A percentile compares a stretch with the other conserved stretches of the same genome.
These are phyloP conservation scores for Dictyostelium brefeldianum DNA, from an alignment of 78 protist species.

Conservation along the genomic window DNA sequence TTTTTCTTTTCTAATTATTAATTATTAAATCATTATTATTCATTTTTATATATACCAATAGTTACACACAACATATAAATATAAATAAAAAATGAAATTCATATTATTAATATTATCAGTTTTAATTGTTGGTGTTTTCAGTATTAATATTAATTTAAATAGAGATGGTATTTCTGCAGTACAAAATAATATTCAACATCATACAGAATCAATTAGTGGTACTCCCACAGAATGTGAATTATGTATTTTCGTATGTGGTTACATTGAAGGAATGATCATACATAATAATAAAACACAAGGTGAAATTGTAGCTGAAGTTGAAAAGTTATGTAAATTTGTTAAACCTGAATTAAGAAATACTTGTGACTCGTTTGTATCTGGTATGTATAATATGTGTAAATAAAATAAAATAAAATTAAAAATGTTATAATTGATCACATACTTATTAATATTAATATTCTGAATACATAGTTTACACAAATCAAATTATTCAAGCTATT, in stretches of 20 bases:
- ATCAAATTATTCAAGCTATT: background rate
- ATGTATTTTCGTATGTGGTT: background rate
- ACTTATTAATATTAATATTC: background rate
- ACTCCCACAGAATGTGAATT: background rate
- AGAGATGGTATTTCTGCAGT: background rate
- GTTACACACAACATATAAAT: background rate
- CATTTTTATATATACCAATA: background rate
- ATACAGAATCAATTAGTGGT: background rate
- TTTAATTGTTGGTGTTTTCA: background rate
- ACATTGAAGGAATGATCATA: background rate
- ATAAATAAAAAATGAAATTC: background rate
- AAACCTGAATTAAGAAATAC: background rate
- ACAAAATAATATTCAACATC: background rate
- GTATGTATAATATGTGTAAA: background rate
- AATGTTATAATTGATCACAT: too few species aligned
- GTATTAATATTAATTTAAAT: too few species aligned
- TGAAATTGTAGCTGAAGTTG: background rate
- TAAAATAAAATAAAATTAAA: background rate
- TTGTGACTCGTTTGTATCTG: background rate
- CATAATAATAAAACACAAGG: background rate
- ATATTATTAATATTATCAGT: background rate
- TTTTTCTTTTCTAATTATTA: background rate
- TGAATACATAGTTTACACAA: background rate
- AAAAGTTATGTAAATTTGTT: constrained; percentile 4
- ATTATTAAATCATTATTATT: background rate